Percentiles rank a stretch among this genome's conserved stretches.
These are phyloP conservation scores for Ruellia speciosa DNA, from an alignment of 305 asterid species.

Conservation along the genomic window DNA sequence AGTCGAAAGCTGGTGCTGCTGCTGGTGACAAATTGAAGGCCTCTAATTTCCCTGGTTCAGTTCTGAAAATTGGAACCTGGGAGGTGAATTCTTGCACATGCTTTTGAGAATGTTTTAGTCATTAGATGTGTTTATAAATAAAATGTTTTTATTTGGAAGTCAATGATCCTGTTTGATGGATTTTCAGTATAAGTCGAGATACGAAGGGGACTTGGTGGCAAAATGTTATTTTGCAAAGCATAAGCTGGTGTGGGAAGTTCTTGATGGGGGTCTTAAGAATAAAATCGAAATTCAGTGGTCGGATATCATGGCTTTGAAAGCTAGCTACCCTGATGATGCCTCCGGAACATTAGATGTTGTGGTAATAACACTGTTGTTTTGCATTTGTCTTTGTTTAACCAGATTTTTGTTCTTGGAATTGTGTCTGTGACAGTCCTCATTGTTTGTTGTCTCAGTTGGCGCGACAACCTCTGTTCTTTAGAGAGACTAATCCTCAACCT, in stretches of 20 bases:
- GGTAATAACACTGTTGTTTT: no score
- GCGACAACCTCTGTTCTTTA: slow-evolving; percentile 36
- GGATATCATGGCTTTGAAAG: no score
- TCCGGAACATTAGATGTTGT: slow-evolving; percentile 64
- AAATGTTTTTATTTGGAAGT: slow-evolving; percentile 1
- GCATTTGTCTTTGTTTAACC: not conserved
- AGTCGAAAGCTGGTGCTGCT: slow-evolving; percentile 37
- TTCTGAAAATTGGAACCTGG: slow-evolving; percentile 81
- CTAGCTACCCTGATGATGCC: no score
- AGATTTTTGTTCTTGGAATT: not conserved
- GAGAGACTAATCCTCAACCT: slow-evolving; percentile 39
- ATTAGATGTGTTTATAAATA: not conserved
- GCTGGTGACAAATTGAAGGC: slow-evolving; percentile 83
- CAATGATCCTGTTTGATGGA: not conserved
- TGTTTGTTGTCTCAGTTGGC: slow-evolving; percentile 25
- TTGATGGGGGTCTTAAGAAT: no score
- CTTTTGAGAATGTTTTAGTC: no score
- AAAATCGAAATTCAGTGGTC: no score
- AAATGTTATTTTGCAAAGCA: slow-evolving; percentile 66
- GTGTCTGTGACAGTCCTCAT: not conserved
- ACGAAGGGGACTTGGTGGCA: slow-evolving; percentile 66
- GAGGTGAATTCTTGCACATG: slow-evolving; percentile 42
- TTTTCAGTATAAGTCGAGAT: slow-evolving; percentile 77
- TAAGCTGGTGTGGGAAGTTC: slow-evolving; percentile 69
- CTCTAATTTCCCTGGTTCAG: slow-evolving; percentile 74